A percentile compares a stretch with the other conserved stretches of the same genome.
Evolutionary conservation across 2,329 filamentous ascomycete genomes (phyloP).

Genomic region (Fonsecaea multimorphosa): DNA sequence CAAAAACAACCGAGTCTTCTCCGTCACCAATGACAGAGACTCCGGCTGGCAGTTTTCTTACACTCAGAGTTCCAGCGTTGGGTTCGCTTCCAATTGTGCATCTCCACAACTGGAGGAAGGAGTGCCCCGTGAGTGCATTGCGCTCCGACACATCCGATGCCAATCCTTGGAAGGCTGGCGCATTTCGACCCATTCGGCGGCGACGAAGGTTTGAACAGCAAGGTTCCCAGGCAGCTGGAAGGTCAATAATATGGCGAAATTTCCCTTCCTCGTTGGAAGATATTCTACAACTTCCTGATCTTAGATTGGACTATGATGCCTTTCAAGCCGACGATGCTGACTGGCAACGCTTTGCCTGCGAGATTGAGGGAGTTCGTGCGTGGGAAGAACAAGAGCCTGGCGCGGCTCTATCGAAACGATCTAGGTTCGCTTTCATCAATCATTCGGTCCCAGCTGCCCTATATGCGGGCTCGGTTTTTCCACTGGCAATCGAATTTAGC

Average conservation of each 20-base stretch:
- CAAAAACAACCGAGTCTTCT: constrained; percentile 10
- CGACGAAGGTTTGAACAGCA: constrained; percentile 6
- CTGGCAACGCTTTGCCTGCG: constrained; percentile 32
- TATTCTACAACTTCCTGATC: constrained; percentile 23
- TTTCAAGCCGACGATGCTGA: constrained; percentile 22
- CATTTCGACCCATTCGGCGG: background rate
- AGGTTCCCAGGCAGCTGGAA: constrained; percentile 1
- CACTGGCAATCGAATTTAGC: constrained; percentile 10
- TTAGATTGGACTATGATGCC: constrained; percentile 15
- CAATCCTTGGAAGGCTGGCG: constrained; percentile 13
- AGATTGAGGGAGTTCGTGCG: constrained; percentile 60
- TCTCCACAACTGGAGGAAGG: constrained; percentile 24
- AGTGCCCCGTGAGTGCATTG: constrained; percentile 26
- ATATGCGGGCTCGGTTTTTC: constrained; percentile 7
- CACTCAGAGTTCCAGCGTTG: constrained; percentile 36
- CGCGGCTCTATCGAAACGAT: constrained; percentile 11
- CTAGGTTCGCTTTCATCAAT: constrained; percentile 35
- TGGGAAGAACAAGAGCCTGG: constrained; percentile 47
- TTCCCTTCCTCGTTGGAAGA: constrained; percentile 31
- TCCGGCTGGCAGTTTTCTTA: constrained; percentile 35
- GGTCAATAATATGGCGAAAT: constrained; percentile 26
- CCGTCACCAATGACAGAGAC: constrained; percentile 12
- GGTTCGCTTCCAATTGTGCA: constrained; percentile 28
- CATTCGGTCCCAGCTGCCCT: constrained; percentile 31
- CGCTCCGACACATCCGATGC: constrained; percentile 14